Evolutionary conservation across 2,329 filamentous ascomycete species (phyloP), one percentile per base, ranked within the genome.

Genomic region (Xylariales sp.): DNA sequence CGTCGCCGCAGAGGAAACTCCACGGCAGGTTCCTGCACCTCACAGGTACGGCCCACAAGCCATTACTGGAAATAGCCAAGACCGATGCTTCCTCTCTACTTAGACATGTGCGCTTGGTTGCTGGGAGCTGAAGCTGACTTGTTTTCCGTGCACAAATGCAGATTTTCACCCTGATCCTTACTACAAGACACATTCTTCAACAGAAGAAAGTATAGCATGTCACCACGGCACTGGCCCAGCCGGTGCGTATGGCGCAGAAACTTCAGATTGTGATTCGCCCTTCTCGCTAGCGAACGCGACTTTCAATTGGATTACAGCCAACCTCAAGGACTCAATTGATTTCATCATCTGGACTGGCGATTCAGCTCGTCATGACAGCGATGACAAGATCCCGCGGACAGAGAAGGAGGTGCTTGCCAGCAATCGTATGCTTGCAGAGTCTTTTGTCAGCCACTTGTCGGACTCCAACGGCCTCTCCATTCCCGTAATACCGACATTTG

Each of bases 341-440:
- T 96, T 96, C 57, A 82, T 95, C 34, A 69, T 95, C 33, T 95
- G 89, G 89, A 95, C 90, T 2, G 89, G 89, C 47, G 89, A 96
- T 61, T 91, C 85, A 21, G 88, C 86, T 15, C 78, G 89, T 47
- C 89, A 96, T 62, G 90, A 95, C 61, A 91, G 84, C 59, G 89
- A 95, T 57, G 85, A 91, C 58, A 63, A 76, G 33, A 71, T 86
- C 23, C 91, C 91, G 11, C 84, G 93, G 48, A 86, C 74, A 25
- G 72, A 81, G 28, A 69, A 75, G 29, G 81, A 95, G 57, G 83
- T 98, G n/a, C 66, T 91, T 13, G 67, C 76, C 37, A 76, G 87
- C 51, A 98, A 98, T 59, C 69, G 78, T 46, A 71, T 80, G 47
- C 70, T 96, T 45, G 83, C 89, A 33, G 65, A 81, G 51, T 88